Base-by-base conservation (phyloP, 805 yeast species). In the Dipodascus geniculatus region DNA sequence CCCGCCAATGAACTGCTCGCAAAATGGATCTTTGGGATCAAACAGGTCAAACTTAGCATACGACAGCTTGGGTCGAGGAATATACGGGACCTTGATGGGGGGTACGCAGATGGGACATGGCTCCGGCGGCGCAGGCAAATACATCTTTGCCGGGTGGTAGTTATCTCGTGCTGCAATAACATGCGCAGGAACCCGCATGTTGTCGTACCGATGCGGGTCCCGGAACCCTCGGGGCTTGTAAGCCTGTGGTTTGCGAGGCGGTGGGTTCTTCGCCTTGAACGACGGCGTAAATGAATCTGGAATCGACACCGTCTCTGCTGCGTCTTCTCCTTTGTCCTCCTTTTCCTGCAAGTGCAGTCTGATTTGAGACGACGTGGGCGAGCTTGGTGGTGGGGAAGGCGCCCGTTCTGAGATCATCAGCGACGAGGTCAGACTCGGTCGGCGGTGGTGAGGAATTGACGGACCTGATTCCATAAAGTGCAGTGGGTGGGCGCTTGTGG, bases 1-100 rank as follows among this genome's bases (percentile, higher is more conserved):
- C 19, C 44, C 44, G 11, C 44, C 44, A 38, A 38, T 38, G 14
- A 38, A 38, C 44, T 38, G 44, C 44, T 38, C 44, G 20, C 44
- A 38, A 38, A 38, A 38, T 3, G 44, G 44, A n/a, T 38, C 44
- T 6, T 14, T 38, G 44, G 44, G 44, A 38, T 38, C 44, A n/a
- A 38, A 38, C 11, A 17, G 20, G 19, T 38, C 19, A 38, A 38
- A 38, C 44, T 38, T 38, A 17, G 44, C 44, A 38, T 38, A 38
- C 14, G 44, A 14, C 20, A 38, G 44, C 44, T 38, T 38, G 4
- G 44, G 44, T 16, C 44, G 17, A 17, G 44, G 44, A n/a, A 38
- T 17, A 38, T 6, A 38, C 14, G 44, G 44, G 8, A 38, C 20
- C 44, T 17, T 14, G 8, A 38, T 38, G 11, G 44, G 44, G 6